Conservation (phyloP, 1,284 basidiomycete species). For the Ganoderma multipileum region DNA sequence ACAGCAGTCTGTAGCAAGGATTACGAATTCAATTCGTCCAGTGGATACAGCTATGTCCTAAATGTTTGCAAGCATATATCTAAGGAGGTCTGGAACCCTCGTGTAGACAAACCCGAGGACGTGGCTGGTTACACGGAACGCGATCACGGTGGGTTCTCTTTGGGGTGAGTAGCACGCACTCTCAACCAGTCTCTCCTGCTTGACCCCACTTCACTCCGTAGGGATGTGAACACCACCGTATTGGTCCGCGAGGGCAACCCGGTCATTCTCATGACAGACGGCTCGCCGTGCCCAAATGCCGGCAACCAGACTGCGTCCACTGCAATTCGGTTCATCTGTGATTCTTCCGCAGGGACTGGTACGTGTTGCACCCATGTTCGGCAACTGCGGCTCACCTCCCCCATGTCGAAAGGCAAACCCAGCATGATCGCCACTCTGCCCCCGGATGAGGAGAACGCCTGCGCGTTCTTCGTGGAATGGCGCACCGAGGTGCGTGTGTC, state of each 20-base stretch:
- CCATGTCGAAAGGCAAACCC: constrained; percentile 49
- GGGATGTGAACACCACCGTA: constrained; percentile 68
- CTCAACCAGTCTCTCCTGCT: neutral
- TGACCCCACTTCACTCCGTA: constrained; percentile 35
- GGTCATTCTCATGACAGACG: constrained; percentile 59
- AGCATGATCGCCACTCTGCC: constrained; percentile 67
- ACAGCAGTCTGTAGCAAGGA: constrained; percentile 58
- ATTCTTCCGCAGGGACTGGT: constrained; percentile 59
- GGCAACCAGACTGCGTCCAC: constrained; percentile 60
- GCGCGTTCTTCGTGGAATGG: constrained; percentile 78
- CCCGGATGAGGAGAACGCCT: constrained; percentile 64
- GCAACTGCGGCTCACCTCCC: neutral
- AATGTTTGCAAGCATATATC: constrained; percentile 68
- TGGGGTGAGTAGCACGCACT: constrained; percentile 59
- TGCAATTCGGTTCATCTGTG: constrained; percentile 75
- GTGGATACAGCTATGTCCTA: constrained; percentile 55
- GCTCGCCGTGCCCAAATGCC: constrained; percentile 61
- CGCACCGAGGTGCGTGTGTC: constrained; percentile 61
- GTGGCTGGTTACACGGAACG: constrained; percentile 69
- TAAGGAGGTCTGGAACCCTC: constrained; percentile 63
- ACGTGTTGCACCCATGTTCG: constrained; percentile 18
- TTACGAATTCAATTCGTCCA: constrained; percentile 58
- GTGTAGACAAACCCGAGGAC: constrained; percentile 57
- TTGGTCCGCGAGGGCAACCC: constrained; percentile 53
- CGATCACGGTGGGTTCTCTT: constrained; percentile 70